These are phyloP conservation scores for Aspergillus caelatus DNA, from an alignment of 2,329 filamentous ascomycete genomes.

Conservation along the genomic window DNA sequence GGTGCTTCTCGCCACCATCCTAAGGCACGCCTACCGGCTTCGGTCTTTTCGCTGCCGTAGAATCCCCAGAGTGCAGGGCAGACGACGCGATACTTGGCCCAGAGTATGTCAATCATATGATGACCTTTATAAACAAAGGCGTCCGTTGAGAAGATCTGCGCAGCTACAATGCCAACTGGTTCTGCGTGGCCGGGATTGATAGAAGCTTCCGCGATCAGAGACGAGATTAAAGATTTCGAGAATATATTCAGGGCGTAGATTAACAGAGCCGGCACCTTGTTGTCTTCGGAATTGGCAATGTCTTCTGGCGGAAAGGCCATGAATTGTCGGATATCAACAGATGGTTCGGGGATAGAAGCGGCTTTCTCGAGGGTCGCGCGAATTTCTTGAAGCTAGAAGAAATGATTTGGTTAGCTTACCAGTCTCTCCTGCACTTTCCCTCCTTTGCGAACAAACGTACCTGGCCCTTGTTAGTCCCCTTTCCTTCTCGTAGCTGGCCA, in stretches of 20 bases:
- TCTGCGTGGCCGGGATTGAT: constrained; percentile 70
- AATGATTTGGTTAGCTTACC: constrained; percentile 12
- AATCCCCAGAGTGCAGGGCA: constrained; percentile 88
- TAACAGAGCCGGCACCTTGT: constrained; percentile 64
- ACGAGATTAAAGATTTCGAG: constrained; percentile 71
- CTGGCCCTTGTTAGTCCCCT: constrained; percentile 61
- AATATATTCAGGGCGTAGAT: constrained; percentile 78
- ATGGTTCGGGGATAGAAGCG: constrained; percentile 55
- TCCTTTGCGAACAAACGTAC: constrained; percentile 41
- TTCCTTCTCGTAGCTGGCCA: constrained; percentile 69
- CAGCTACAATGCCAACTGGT: constrained; percentile 75
- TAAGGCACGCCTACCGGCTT: constrained; percentile 66
- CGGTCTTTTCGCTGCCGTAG: constrained; percentile 72
- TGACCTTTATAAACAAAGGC: constrained; percentile 68
- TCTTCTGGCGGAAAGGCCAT: constrained; percentile 48
- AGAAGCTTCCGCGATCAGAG: constrained; percentile 69
- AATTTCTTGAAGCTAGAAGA: constrained; percentile 47
- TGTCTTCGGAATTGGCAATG: constrained; percentile 43
- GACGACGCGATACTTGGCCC: constrained; percentile 78
- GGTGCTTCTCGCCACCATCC: constrained; percentile 69
- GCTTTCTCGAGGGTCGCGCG: constrained; percentile 57
- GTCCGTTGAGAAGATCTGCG: constrained; percentile 71
- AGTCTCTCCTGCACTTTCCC: neutral
- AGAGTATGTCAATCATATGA: constrained; percentile 77
- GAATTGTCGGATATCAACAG: constrained; percentile 60